phyloP scores from a whole-genome alignment of 805 yeast genomes.

The Schwanniomyces pseudopolymorphus region DNA sequence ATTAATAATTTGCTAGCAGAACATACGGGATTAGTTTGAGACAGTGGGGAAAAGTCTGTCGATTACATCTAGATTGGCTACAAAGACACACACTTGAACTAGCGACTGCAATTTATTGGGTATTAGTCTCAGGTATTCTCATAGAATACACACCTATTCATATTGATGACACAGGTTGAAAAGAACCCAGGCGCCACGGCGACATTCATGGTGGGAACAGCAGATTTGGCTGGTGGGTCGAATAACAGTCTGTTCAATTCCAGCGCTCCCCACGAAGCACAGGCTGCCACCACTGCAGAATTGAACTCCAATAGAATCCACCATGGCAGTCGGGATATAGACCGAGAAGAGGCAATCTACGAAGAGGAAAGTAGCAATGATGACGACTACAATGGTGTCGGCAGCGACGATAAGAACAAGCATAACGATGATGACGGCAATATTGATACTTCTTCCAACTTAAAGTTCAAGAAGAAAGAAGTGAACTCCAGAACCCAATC shows the following conservation, averaged over 20 bases:
- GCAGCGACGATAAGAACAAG: constrained; percentile 1
- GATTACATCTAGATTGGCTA: neutral
- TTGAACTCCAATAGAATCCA: neutral
- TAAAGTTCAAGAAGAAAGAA: constrained; percentile 39
- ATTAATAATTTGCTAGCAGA: neutral
- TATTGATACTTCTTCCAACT: constrained; percentile 13
- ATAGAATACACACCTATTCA: neutral
- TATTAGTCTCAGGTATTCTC: neutral
- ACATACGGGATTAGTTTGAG: neutral
- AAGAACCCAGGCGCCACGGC: neutral
- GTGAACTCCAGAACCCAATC: constrained; percentile 40
- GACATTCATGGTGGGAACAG: neutral
- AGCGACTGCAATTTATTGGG: neutral
- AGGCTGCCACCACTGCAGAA: neutral
- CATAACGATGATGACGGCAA: constrained; percentile 9
- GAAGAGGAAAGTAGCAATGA: neutral
- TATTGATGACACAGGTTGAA: neutral
- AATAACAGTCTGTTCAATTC: neutral
- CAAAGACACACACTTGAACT: neutral
- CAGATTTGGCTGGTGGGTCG: neutral
- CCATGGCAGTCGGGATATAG: neutral
- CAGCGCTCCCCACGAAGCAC: neutral
- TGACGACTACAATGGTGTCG: neutral
- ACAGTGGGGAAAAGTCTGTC: neutral
- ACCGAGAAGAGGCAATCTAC: neutral